Evolutionary conservation across 106 monocot genomes (phyloP).

Genomic region (Iris macrosiphon): DNA sequence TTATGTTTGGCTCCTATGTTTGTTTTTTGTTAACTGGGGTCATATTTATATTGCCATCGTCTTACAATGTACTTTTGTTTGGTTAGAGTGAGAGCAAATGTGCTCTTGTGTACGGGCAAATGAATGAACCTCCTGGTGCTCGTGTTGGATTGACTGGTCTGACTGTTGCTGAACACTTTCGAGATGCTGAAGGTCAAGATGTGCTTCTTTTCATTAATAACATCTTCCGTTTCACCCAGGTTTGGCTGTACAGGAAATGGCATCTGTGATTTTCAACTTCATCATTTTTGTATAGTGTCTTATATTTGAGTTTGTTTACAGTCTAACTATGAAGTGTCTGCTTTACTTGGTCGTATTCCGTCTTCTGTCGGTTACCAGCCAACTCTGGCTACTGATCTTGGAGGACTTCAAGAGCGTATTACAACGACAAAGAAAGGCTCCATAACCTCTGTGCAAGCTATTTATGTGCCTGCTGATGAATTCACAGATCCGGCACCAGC

Average conservation of each 20-base stretch:
- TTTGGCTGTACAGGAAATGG: background rate
- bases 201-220: slow-evolving; percentile 79
- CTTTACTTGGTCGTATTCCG: slow-evolving; percentile 84
- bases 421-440: slow-evolving; percentile 89
- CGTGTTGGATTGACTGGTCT: slow-evolving; percentile 73
- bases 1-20: background rate
- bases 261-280: background rate
- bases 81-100: slow-evolving; percentile 41
- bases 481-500: slow-evolving; percentile 90
- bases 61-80: background rate
- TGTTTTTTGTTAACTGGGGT: background rate
- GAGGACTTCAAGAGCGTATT: slow-evolving; percentile 80
- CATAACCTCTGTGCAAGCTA: slow-evolving; percentile 85
- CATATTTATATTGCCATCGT: background rate
- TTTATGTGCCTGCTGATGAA: slow-evolving; percentile 91
- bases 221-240: slow-evolving; percentile 76
- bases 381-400: slow-evolving; percentile 81
- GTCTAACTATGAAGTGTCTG: slow-evolving; percentile 88
- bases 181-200: slow-evolving; percentile 79
- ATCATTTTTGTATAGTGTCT: background rate
- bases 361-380: slow-evolving; percentile 86
- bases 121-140: slow-evolving; percentile 79
- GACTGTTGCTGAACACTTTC: slow-evolving; percentile 69
- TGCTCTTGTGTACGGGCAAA: slow-evolving; percentile 69
- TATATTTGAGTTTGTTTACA: background rate